phyloP scores from a whole-genome alignment of 768 basidiomycete species.

The Lactarius sanguifluus region DNA sequence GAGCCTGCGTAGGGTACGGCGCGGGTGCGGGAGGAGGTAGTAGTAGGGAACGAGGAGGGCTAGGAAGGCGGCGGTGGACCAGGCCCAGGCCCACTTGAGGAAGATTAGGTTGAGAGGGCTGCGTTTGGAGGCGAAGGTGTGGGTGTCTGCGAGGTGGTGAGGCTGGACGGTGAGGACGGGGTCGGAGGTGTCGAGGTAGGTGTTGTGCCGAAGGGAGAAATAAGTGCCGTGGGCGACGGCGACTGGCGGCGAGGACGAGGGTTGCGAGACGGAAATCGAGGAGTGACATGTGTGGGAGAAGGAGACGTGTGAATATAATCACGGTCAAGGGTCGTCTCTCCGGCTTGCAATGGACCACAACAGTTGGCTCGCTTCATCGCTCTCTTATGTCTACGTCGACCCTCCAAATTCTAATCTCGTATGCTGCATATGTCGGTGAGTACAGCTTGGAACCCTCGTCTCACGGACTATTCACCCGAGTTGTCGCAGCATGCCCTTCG shows the following conservation, averaged over 20 bases:
- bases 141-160: conserved; percentile 58
- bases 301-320: background rate
- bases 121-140: conserved; percentile 79
- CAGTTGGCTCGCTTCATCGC: conserved; percentile 16
- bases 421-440: conserved; percentile 31
- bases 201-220: conserved; percentile 61
- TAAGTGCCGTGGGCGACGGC: conserved; percentile 60
- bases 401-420: conserved; percentile 26
- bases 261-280: conserved; percentile 30
- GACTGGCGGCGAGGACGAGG: conserved; percentile 44
- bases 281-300: background rate
- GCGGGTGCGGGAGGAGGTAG: conserved; percentile 37
- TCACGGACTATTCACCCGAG: background rate
- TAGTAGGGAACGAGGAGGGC: conserved; percentile 58
- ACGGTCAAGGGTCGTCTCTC: background rate
- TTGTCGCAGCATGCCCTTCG: conserved; percentile 59
- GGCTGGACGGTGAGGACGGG: conserved; percentile 66
- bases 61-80: conserved; percentile 74
- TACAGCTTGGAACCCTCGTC: rapidly evolving
- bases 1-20: conserved; percentile 1
- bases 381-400: conserved; percentile 23
- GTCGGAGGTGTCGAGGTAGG: conserved; percentile 85
- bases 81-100: conserved; percentile 90
- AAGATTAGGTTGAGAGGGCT: conserved; percentile 83
- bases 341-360: conserved; percentile 20